These are phyloP conservation scores for Pseudonitzschia pungens DNA, from an alignment of 108 stramenopile species.

Conservation along the genomic window DNA sequence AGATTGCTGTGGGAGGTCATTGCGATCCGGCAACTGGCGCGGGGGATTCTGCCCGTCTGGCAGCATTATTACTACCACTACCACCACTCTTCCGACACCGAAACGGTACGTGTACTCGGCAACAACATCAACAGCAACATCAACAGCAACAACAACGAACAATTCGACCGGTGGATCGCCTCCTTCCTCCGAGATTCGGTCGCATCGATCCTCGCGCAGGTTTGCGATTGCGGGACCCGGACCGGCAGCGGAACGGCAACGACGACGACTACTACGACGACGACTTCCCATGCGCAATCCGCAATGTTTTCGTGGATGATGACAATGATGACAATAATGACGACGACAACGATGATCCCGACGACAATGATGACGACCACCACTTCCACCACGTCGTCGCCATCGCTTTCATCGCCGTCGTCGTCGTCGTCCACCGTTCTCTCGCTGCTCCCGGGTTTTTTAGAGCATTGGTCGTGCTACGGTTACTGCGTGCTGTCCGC, in stretches of 20 bases:
- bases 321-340: too few relatives aligned
- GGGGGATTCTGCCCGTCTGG: slow-evolving; percentile 6
- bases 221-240: slow-evolving; percentile 3
- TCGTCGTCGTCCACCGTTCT: not conserved
- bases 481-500: slow-evolving; percentile 15
- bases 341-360: too few relatives aligned
- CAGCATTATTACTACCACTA: not conserved
- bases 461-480: slow-evolving; percentile 29
- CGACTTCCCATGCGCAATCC: not conserved
- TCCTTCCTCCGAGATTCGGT: not conserved
- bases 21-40: slow-evolving; percentile 8
- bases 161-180: not conserved
- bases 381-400: not conserved
- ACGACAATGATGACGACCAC: too few relatives aligned
- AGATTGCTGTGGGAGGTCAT: slow-evolving; percentile 6
- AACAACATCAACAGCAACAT: too few relatives aligned
- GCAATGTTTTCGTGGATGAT: slow-evolving; percentile 1
- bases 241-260: not conserved
- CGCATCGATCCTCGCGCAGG: slow-evolving; percentile 5
- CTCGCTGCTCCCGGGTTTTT: not conserved
- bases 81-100: too few relatives aligned
- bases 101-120: too few relatives aligned
- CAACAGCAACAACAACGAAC: too few relatives aligned
- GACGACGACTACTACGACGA: not conserved
- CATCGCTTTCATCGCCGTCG: too few relatives aligned